These are phyloP conservation scores for Wallacemonas sp. DNA, from an alignment of 208 protist genomes.

Conservation along the genomic window DNA sequence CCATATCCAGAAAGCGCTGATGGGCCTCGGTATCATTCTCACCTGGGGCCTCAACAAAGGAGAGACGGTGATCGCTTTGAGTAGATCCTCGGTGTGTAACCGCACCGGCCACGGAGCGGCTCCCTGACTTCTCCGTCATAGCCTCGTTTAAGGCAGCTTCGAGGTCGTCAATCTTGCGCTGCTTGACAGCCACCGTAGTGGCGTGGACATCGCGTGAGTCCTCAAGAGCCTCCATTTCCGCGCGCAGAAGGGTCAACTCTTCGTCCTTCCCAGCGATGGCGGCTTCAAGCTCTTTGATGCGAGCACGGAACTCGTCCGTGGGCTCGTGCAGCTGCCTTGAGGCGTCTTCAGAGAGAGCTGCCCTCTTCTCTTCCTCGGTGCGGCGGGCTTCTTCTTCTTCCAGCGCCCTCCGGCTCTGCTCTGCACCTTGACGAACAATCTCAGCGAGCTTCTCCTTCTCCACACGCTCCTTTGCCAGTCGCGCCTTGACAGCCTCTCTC, in stretches of 20 bases:
- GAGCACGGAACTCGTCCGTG: neutral
- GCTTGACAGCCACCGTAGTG: neutral
- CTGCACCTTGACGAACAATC: slow-evolving; percentile 5
- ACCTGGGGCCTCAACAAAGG: too few species aligned
- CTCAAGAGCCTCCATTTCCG: neutral
- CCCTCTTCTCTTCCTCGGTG: neutral
- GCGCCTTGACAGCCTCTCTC: slow-evolving; percentile 18
- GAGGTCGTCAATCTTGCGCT: slow-evolving; percentile 1
- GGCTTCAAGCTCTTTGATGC: neutral
- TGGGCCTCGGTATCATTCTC: neutral
- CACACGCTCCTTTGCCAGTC: slow-evolving; percentile 21
- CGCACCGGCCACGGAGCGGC: neutral
- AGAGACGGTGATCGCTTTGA: too few species aligned
- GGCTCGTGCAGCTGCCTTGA: too few species aligned
- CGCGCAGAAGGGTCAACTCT: neutral
- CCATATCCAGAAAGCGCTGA: neutral
- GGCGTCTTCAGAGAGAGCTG: too few species aligned
- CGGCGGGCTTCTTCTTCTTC: slow-evolving; percentile 5
- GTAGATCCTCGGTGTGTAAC: neutral
- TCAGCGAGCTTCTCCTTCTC: slow-evolving; percentile 41
- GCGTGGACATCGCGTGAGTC: slow-evolving; percentile 10
- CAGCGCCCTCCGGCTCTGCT: slow-evolving; percentile 3
- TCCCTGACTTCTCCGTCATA: neutral
- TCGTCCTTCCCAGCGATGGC: neutral
- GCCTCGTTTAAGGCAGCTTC: slow-evolving; percentile 1